phyloP scores from a whole-genome alignment of 345 rosid species.

The Eucalyptus sideroxylon region DNA sequence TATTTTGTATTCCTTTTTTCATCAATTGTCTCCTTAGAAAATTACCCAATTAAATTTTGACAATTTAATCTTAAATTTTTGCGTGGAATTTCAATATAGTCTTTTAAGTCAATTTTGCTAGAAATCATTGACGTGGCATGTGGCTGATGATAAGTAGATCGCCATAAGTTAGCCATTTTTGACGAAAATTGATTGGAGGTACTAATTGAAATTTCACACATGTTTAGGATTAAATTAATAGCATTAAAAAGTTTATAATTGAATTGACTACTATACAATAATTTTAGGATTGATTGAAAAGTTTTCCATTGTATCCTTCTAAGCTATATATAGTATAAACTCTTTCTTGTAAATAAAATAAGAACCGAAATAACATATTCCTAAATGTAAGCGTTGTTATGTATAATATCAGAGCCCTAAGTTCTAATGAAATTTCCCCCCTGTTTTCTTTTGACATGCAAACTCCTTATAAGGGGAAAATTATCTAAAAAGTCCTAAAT shows the following conservation, averaged over 20 bases:
- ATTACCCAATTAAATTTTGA: no score
- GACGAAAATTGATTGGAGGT: not conserved
- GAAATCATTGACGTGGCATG: not conserved
- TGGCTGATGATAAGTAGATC: not conserved
- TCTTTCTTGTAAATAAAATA: not conserved
- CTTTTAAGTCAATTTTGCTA: not conserved
- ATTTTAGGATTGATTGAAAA: not conserved
- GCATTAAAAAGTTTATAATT: rapidly evolving
- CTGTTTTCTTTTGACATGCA: not conserved
- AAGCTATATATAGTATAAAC: not conserved
- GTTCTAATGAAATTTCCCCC: not conserved
- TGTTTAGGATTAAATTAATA: no score
- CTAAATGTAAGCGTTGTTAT: not conserved
- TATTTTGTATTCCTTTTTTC: not conserved
- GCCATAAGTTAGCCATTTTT: not conserved
- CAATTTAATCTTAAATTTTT: not conserved
- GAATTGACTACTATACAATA: no score
- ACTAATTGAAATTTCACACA: not conserved
- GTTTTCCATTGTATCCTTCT: not conserved
- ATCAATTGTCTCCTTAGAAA: not conserved
- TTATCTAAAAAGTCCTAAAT: no score
- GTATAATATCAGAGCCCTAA: not conserved
- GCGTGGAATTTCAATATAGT: not conserved
- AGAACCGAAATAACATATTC: not conserved
- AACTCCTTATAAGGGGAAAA: not conserved